These are phyloP conservation scores for Cymbopogon flexuosus DNA, from an alignment of 202 grass and related monocot species.

Conservation along the genomic window DNA sequence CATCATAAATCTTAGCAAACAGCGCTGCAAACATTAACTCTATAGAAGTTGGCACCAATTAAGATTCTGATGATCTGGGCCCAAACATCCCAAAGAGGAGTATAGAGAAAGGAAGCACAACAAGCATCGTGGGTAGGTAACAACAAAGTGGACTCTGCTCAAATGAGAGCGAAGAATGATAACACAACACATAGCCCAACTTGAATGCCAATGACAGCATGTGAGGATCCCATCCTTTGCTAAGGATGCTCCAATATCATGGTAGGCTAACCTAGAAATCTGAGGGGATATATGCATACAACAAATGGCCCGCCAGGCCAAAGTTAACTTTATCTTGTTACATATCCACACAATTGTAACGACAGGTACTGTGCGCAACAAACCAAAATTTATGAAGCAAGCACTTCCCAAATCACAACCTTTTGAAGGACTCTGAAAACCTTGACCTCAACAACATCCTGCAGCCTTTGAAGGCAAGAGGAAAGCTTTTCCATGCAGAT, in stretches of 20 bases:
- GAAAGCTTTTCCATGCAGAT: background rate
- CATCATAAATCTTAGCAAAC: background rate
- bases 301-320: background rate
- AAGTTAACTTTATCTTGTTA: background rate
- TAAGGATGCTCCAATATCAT: background rate
- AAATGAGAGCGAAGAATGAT: background rate
- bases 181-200: background rate
- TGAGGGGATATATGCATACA: background rate
- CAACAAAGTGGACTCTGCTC: background rate
- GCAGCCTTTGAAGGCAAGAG: background rate
- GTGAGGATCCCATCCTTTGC: background rate
- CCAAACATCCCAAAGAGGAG: background rate
- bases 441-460: background rate
- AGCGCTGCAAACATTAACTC: background rate
- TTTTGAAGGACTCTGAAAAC: background rate
- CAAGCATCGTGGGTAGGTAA: background rate
- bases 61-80: background rate
- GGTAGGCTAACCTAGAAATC: background rate
- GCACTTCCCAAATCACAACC: background rate
- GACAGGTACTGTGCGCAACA: background rate
- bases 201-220: background rate
- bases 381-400: background rate
- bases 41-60: background rate
- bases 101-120: background rate
- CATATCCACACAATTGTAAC: background rate